Evolutionary conservation across 257 asterid species (phyloP).

Genomic region (Forsythia suspensa): DNA sequence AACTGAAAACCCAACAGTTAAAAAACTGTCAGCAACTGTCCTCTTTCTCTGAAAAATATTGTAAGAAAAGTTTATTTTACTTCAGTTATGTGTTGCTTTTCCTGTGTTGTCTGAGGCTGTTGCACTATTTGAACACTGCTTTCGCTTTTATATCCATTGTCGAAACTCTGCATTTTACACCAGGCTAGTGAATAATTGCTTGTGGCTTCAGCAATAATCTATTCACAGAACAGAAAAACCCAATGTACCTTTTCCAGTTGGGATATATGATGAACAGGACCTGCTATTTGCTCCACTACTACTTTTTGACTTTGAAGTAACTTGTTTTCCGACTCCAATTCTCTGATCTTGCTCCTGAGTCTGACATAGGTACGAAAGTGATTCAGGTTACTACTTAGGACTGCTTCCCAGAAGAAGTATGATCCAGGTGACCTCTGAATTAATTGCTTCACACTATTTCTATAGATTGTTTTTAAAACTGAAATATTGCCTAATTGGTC

Average conservation of each 20-base stretch:
- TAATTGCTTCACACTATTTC: conserved; percentile 9
- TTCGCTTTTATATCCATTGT: conserved; percentile 45
- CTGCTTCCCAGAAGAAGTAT: conserved; percentile 21
- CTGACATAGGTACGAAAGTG: conserved; percentile 36
- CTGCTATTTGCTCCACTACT: conserved; percentile 47
- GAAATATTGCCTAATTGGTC: neutral
- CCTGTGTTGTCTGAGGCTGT: conserved; percentile 36
- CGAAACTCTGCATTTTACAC: conserved; percentile 40
- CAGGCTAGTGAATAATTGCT: conserved; percentile 18
- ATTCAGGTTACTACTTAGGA: conserved; percentile 23
- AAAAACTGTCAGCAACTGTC: conserved; percentile 6
- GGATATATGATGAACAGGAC: conserved; percentile 37
- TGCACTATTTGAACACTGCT: conserved; percentile 40
- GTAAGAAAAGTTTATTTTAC: conserved; percentile 39
- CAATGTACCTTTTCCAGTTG: conserved; percentile 44
- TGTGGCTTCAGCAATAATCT: conserved; percentile 16
- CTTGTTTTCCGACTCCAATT: conserved; percentile 75
- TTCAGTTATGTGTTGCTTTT: conserved; percentile 44
- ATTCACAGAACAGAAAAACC: conserved; percentile 5
- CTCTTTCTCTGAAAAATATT: conserved; percentile 11
- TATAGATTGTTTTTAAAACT: neutral
- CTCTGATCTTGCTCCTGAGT: conserved; percentile 61
- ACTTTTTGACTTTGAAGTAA: conserved; percentile 55
- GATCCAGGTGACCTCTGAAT: conserved; percentile 8
- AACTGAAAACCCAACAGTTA: conserved; percentile 12